Evolutionary conservation across 345 rosid species (phyloP), one percentile per base, ranked within the genome.

Genomic region (Alliaria petiolata): DNA sequence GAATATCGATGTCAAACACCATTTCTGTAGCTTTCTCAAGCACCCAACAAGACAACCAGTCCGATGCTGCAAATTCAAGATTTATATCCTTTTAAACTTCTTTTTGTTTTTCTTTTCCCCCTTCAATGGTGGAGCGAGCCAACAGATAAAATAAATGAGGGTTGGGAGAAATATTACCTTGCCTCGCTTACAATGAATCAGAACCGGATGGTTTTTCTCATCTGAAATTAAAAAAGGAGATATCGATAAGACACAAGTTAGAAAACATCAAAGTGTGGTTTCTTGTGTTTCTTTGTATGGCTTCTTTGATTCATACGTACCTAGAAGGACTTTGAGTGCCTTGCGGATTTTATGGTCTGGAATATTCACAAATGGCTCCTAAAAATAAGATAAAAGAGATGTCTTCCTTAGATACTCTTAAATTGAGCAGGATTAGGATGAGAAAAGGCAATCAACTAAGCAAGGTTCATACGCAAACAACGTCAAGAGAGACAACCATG

Each of bases 41-140:
- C 98, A 93, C 16, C 97, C 98, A 8, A 93, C 98, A 16, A 90
- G 80, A 75, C 92, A 87, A 53, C 98, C 98, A 14, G 98, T 93
- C 40, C 98, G 89, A 73, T 93, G 98, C 98, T 93, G 86, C 39
- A 80, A 22, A 62, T 10, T 43, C 69, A 39, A 69, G 9, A 25
- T 61, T 22, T 46, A 38, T 11, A n/a, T 51, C 33, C 8, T 56
- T 2, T n/a, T 4, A 28, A 7, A 3, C 28, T 26, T n/a, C n/a
- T n/a, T 14, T 14, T 43, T 43, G 0, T 25, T 14, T 47, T 8
- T 19, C 49, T 46, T 22, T 22, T 3, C 1, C 25, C 25, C 25
- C 25, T 22, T 3, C 25, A 3, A 22, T 26, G 43, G 9, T 43
- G 68, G 2, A 42, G 39, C n/a, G 26, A 49, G 31, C 1, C 8